These are phyloP conservation scores for Fonsecaea multimorphosa DNA, from an alignment of 2,329 filamentous ascomycete species.

Conservation along the genomic window DNA sequence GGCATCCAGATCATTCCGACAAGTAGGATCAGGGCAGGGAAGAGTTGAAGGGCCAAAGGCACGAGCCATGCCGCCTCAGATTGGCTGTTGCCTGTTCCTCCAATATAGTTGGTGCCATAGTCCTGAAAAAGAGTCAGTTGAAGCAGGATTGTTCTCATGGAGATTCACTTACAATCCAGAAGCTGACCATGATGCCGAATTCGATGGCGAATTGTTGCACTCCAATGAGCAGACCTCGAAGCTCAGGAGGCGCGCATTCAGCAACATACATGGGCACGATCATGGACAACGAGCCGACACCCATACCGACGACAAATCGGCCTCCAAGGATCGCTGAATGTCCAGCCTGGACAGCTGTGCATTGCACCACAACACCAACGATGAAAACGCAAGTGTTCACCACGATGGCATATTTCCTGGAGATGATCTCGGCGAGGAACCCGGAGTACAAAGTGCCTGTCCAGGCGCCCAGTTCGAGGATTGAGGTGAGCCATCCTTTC, in stretches of 20 bases:
- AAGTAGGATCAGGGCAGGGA: constrained; percentile 48
- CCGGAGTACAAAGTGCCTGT: constrained; percentile 47
- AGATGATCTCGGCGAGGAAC: constrained; percentile 47
- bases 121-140: constrained; percentile 40
- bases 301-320: constrained; percentile 51
- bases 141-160: not conserved
- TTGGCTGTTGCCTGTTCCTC: constrained; percentile 65
- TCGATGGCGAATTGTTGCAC: constrained; percentile 53
- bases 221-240: constrained; percentile 51
- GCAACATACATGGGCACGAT: constrained; percentile 50
- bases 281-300: constrained; percentile 51
- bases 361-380: constrained; percentile 50
- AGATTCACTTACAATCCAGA: constrained; percentile 44
- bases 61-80: constrained; percentile 74
- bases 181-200: constrained; percentile 53
- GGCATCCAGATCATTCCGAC: constrained; percentile 55
- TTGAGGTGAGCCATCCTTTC: constrained; percentile 48
- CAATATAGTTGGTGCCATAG: constrained; percentile 65
- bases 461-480: constrained; percentile 52
- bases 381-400: constrained; percentile 46
- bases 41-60: constrained; percentile 63
- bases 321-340: constrained; percentile 47
- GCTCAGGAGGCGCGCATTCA: constrained; percentile 48
- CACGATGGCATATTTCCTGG: constrained; percentile 45
- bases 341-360: constrained; percentile 52